Base-by-base conservation (phyloP, 371 early-diverging fungal genomes). In the Syncephalastrum racemosum region DNA sequence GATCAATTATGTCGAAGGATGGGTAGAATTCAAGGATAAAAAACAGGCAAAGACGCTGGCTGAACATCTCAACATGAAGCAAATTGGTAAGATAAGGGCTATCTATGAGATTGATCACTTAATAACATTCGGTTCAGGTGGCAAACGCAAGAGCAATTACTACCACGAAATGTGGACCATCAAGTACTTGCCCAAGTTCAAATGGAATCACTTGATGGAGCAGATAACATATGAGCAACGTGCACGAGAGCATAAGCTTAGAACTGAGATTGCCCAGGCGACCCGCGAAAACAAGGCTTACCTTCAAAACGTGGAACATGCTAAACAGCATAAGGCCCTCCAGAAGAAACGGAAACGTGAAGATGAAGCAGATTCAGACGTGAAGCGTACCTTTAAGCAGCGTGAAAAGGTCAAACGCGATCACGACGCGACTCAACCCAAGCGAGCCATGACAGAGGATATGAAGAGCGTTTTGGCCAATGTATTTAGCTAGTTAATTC, bases 21-120 rank as follows among this genome's bases (percentile, higher is more conserved):
- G 99, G 99, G 86, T 98, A 4, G 99, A 98, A 71, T 97, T 98
- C 68, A 73, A 74, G 54, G 92, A 94, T 70, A 97, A 96, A 70
- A 84, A 83, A 51, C 77, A 81, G 14, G 98, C 96, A n/a, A 89
- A 93, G 62, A 68, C 73, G 12, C 80, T 88, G 3, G 97, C 96
- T 0, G 73, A 67, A 12, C 68, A 79, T 50, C 67, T 97, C 46
- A 97, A 98, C 72, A 85, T 86, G 61, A 83, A 80, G 44, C 80
- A 70, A 42, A 90, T 98, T 64, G 94, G 82, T 78, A 31, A 31
- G 36, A 27, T 65, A 56, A 53, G 48, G 7, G 36, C 3, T 43
- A 53, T 27, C 18, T 18, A 56, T 5, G 15, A 15, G 25, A n/a
- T 47, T 15, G 19, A 23, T 54, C 16, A 22, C 36, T 46, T 2